A percentile compares a stretch with the other conserved stretches of the same genome.
phyloP scores from a whole-genome alignment of 441 rosid species.

The Euphorbia celastroides region DNA sequence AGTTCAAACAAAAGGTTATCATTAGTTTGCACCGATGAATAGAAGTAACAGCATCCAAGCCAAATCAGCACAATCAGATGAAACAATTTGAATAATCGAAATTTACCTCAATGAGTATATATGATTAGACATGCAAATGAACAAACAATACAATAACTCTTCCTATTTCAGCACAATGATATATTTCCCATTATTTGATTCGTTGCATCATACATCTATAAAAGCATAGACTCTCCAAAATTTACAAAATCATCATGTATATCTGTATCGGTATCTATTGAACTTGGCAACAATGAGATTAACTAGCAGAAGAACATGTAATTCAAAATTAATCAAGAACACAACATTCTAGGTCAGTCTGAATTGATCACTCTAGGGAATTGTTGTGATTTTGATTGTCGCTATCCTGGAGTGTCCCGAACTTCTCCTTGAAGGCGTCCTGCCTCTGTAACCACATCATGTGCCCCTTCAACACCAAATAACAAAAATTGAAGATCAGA shows the following conservation, averaged over 20 bases:
- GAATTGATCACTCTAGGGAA: conserved; percentile 14
- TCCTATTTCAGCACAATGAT: neutral
- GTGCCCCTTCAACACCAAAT: conserved; percentile 50
- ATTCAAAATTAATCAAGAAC: neutral
- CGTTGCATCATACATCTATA: no score
- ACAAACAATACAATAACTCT: neutral
- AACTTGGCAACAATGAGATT: neutral
- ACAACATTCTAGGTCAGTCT: neutral
- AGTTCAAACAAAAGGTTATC: neutral
- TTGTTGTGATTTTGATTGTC: conserved; percentile 19
- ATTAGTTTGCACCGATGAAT: neutral
- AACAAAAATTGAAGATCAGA: neutral
- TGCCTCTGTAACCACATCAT: conserved; percentile 90
- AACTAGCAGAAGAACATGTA: neutral
- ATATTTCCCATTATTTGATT: no score
- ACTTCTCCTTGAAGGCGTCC: conserved; percentile 70
- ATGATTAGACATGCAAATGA: neutral
- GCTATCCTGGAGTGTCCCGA: conserved; percentile 31
- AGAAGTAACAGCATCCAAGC: neutral
- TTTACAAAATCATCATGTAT: no score
- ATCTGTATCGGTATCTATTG: neutral
- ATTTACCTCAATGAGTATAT: neutral
- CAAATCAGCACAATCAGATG: neutral
- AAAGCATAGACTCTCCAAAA: neutral
- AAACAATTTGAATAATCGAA: neutral